Percentiles rank a stretch among this genome's conserved stretches.
Evolutionary conservation across 2,329 filamentous ascomycete species (phyloP).

Genomic region (Xylogone sp.): DNA sequence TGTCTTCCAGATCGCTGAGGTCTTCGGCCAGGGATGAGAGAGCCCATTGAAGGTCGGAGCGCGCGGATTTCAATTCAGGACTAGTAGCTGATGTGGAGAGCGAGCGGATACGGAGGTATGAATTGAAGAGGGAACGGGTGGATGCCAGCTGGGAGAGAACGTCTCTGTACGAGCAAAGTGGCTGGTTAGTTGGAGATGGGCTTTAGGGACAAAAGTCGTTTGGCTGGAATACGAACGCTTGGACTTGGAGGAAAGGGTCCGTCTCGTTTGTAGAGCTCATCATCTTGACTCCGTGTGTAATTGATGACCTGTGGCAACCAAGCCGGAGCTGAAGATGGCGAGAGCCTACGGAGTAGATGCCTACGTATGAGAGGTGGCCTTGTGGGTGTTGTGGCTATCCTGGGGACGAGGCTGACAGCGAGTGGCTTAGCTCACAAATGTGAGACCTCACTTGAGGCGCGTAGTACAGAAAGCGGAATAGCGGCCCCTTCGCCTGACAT

Average conservation of each 20-base stretch:
- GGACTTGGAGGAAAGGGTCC: constrained; percentile 70
- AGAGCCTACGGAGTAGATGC: neutral
- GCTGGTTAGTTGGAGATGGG: constrained; percentile 1
- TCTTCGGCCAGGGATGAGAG: constrained; percentile 74
- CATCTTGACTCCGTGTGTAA: constrained; percentile 36
- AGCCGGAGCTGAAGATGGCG: neutral
- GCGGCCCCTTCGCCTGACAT: too few relatives aligned
- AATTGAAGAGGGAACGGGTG: constrained; percentile 84
- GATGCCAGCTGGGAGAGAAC: constrained; percentile 78
- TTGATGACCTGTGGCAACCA: neutral
- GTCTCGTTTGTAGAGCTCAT: constrained; percentile 66
- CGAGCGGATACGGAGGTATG: constrained; percentile 92
- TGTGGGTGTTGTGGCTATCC: too few relatives aligned
- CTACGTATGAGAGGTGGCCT: neutral
- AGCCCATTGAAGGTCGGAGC: constrained; percentile 62
- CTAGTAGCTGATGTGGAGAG: constrained; percentile 68
- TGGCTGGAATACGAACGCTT: constrained; percentile 51
- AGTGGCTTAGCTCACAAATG: too few relatives aligned
- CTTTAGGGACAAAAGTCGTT: too few relatives aligned
- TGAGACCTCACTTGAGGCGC: too few relatives aligned
- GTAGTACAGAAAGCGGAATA: too few relatives aligned
- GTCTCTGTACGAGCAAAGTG: constrained; percentile 55
- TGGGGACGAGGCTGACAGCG: too few relatives aligned
- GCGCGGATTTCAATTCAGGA: constrained; percentile 80
- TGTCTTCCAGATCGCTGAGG: constrained; percentile 81